Conservation (phyloP, 2,329 filamentous ascomycete genomes). For the Claviceps monticola region DNA sequence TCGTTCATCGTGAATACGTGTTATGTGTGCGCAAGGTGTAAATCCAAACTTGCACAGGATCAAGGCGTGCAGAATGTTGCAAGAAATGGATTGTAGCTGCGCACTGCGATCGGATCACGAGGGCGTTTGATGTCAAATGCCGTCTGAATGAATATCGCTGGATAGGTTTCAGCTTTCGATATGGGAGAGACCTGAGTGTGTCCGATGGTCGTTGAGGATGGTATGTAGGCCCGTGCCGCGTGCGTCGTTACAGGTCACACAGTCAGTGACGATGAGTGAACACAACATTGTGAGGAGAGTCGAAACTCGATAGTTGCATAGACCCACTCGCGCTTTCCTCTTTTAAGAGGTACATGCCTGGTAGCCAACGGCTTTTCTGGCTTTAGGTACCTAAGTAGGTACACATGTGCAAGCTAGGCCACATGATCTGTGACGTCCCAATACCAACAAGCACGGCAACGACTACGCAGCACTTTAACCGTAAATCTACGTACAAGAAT, state of each 20-base stretch:
- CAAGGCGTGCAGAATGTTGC: background rate
- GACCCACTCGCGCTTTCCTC: background rate
- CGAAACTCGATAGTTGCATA: slow-evolving; percentile 5
- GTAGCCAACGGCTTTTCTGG: background rate
- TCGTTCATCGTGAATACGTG: slow-evolving; percentile 3
- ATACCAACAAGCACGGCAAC: background rate
- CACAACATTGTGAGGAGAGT: background rate
- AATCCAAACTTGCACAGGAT: background rate
- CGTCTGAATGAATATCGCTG: background rate
- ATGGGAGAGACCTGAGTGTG: background rate
- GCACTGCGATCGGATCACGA: background rate
- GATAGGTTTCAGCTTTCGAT: background rate
- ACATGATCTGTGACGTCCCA: background rate
- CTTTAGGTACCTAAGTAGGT: background rate
- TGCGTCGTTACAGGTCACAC: too few species aligned
- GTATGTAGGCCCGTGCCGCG: too few species aligned
- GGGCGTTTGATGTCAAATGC: background rate
- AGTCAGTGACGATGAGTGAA: background rate
- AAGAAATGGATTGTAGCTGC: background rate
- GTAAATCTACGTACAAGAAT: background rate
- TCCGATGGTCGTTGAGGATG: background rate
- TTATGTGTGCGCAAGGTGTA: background rate
- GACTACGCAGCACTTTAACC: background rate
- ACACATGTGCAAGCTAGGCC: too few species aligned
- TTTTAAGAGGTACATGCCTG: too few species aligned